Evolutionary conservation across 495 filamentous ascomycete genomes (phyloP).

Genomic region (Penicillium angulare): DNA sequence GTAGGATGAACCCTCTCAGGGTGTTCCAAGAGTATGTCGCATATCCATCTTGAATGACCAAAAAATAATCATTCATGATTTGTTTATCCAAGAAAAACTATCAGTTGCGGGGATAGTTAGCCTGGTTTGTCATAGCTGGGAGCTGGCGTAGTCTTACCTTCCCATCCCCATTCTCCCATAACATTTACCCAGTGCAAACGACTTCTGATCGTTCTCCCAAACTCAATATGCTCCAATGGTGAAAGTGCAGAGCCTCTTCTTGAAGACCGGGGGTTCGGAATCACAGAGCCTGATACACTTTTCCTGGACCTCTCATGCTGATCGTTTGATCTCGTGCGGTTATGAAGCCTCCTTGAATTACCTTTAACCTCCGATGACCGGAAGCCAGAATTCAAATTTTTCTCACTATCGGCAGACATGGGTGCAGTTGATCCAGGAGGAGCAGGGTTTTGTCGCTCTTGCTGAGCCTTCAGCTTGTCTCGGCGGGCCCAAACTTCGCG

Average conservation of each 20-base stretch:
- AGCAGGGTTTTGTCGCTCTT: constrained; percentile 18
- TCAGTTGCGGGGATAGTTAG: background rate
- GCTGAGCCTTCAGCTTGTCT: constrained; percentile 45
- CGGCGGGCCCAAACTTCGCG: constrained; percentile 65
- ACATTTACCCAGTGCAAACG: constrained; percentile 73
- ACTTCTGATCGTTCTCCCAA: constrained; percentile 65
- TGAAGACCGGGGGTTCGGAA: constrained; percentile 6
- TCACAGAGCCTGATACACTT: background rate
- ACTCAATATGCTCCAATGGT: constrained; percentile 52
- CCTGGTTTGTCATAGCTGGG: background rate
- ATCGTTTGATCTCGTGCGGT: constrained; percentile 9
- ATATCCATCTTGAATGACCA: no score
- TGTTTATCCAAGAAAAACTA: constrained; percentile 15
- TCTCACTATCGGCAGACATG: background rate
- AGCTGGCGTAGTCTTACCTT: constrained; percentile 52
- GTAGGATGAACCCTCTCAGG: no score
- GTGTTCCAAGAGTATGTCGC: no score
- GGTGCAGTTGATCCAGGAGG: constrained; percentile 13
- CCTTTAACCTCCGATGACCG: background rate
- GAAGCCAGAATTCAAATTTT: background rate
- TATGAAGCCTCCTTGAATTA: background rate
- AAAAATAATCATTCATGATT: no score
- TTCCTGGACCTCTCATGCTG: constrained; percentile 9
- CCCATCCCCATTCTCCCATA: constrained; percentile 79
- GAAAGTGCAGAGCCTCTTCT: constrained; percentile 34